Evolutionary conservation across 805 yeast species (phyloP).

Genomic region (Metschnikowia lachancei): DNA sequence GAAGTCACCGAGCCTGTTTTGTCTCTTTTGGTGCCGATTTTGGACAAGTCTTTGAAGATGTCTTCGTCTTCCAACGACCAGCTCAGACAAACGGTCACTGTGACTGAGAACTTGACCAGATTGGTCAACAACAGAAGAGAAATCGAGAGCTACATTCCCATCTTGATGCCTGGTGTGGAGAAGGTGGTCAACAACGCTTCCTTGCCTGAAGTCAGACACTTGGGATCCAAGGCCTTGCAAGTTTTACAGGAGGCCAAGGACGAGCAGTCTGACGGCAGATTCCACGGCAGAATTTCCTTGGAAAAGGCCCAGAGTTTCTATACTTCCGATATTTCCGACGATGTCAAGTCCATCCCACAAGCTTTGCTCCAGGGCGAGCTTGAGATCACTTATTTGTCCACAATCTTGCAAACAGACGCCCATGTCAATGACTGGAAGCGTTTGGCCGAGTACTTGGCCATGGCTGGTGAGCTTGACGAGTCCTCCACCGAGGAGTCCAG

Average conservation of each 20-base stretch:
- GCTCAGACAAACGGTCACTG: slow-evolving; percentile 93
- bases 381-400: slow-evolving; percentile 47
- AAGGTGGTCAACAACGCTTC: slow-evolving; percentile 88
- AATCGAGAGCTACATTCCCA: slow-evolving; percentile 83
- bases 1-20: slow-evolving; percentile 97
- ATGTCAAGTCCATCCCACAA: slow-evolving; percentile 29
- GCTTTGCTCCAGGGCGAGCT: slow-evolving; percentile 22
- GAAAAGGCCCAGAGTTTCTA: slow-evolving; percentile 52
- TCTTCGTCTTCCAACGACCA: slow-evolving; percentile 93
- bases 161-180: slow-evolving; percentile 85
- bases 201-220: slow-evolving; percentile 91
- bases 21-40: slow-evolving; percentile 85
- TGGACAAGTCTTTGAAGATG: slow-evolving; percentile 82
- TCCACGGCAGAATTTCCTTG: slow-evolving; percentile 67
- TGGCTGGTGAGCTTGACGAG: slow-evolving; percentile 25
- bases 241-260: slow-evolving; percentile 81
- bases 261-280: slow-evolving; percentile 64
- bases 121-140: slow-evolving; percentile 91
- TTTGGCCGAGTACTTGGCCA: slow-evolving; percentile 50
- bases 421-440: slow-evolving; percentile 48
- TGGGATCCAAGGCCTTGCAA: slow-evolving; percentile 80
- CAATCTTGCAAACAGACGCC: slow-evolving; percentile 39
- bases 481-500: slow-evolving; percentile 19
- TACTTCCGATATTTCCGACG: slow-evolving; percentile 20
- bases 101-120: slow-evolving; percentile 92